Percentiles rank a stretch among this genome's conserved stretches.
Evolutionary conservation across 805 yeast species (phyloP).

Genomic region (Ogataea methylovora): DNA sequence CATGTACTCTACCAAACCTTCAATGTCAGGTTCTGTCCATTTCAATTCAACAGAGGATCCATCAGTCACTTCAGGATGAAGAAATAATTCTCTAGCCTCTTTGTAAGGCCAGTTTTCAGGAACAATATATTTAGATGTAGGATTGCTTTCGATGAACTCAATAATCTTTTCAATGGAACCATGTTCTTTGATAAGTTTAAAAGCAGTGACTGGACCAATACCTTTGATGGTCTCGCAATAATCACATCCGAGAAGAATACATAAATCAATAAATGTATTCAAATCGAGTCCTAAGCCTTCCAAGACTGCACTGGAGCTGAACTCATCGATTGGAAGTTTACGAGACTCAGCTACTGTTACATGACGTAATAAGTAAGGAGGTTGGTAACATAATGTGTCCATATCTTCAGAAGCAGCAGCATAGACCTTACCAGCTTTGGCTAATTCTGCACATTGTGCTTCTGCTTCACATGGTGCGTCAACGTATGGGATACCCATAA

Average conservation of each 20-base stretch:
- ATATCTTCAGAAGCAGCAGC: slow-evolving; percentile 99
- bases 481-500: slow-evolving; percentile 95
- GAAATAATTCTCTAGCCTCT: slow-evolving; percentile 79
- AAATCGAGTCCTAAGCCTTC: slow-evolving; percentile 71
- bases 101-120: slow-evolving; percentile 94
- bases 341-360: slow-evolving; percentile 91
- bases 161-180: slow-evolving; percentile 74
- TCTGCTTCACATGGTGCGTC: slow-evolving; percentile 98
- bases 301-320: slow-evolving; percentile 57
- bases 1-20: slow-evolving; percentile 75
- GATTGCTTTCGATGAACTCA: slow-evolving; percentile 48
- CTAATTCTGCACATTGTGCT: slow-evolving; percentile 94
- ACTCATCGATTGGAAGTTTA: slow-evolving; percentile 86
- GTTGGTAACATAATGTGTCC: slow-evolving; percentile 93
- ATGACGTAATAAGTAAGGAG: slow-evolving; percentile 79
- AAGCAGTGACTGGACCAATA: slow-evolving; percentile 93
- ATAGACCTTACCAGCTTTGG: slow-evolving; percentile 82
- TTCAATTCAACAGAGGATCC: slow-evolving; percentile 61
- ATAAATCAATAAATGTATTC: slow-evolving; percentile 77
- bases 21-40: slow-evolving; percentile 86
- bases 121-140: slow-evolving; percentile 62
- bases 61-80: slow-evolving; percentile 70
- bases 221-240: slow-evolving; percentile 94
- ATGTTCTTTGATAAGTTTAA: slow-evolving; percentile 80
- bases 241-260: slow-evolving; percentile 94